These are phyloP conservation scores for Sequoia sempervirens DNA, from an alignment of 75 land plant species.

Conservation along the genomic window DNA sequence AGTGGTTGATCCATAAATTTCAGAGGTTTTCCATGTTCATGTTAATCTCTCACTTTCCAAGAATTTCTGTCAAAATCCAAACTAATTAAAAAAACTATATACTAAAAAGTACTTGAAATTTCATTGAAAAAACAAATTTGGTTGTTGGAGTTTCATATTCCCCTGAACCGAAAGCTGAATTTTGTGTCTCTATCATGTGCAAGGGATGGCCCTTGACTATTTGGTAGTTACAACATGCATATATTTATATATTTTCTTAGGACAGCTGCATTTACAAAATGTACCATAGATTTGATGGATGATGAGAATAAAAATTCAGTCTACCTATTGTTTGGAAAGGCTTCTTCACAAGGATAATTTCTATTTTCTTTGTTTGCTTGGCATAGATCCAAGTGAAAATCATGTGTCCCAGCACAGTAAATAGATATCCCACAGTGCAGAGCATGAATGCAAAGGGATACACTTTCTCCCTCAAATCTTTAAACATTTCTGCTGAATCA, in stretches of 20 bases:
- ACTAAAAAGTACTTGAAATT: too few relatives aligned
- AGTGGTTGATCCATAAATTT: too few relatives aligned
- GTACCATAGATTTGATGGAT: too few relatives aligned
- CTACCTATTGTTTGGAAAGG: not conserved
- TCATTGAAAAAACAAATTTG: too few relatives aligned
- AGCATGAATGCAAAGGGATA: slow-evolving; percentile 87
- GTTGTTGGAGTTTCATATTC: not conserved
- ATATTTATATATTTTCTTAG: not conserved
- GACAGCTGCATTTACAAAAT: not conserved
- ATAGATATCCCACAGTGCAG: slow-evolving; percentile 49
- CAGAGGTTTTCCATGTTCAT: too few relatives aligned
- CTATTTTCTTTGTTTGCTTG: not conserved
- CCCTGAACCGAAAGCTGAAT: not conserved
- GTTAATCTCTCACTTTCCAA: too few relatives aligned
- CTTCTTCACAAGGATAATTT: not conserved
- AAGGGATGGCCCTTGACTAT: not conserved
- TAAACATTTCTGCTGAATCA: slow-evolving; percentile 59
- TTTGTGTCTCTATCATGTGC: not conserved
- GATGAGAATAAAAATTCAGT: too few relatives aligned
- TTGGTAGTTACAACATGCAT: too few relatives aligned
- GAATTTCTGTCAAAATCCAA: too few relatives aligned
- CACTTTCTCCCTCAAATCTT: slow-evolving; percentile 25
- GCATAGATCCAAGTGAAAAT: slow-evolving; percentile 29
- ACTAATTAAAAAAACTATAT: too few relatives aligned
- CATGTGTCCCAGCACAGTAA: slow-evolving; percentile 66